Conservation (phyloP, 2,329 filamentous ascomycete species). For the Biscogniauxia marginata region DNA sequence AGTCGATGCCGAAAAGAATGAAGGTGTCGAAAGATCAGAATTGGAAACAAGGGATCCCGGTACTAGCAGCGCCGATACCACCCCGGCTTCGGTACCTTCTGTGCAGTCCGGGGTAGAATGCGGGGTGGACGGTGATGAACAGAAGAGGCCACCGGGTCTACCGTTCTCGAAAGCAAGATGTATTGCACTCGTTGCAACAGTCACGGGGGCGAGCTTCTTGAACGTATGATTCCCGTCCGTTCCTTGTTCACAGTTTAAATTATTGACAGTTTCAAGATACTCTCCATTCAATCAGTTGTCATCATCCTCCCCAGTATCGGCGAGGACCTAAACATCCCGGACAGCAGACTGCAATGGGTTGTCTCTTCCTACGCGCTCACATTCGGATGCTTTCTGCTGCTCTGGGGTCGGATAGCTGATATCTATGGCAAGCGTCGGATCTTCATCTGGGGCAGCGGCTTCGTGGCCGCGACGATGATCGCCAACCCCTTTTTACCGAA, state of each 20-base stretch:
- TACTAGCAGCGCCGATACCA: neutral
- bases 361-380: slow-evolving; percentile 64
- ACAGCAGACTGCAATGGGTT: slow-evolving; percentile 62
- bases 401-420: slow-evolving; percentile 68
- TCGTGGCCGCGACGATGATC: slow-evolving; percentile 58
- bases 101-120: neutral
- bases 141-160: slow-evolving; percentile 17
- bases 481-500: slow-evolving; percentile 63
- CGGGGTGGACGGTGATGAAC: slow-evolving; percentile 8
- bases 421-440: slow-evolving; percentile 65
- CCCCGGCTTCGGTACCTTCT: neutral
- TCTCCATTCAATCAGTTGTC: slow-evolving; percentile 58
- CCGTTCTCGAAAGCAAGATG: slow-evolving; percentile 50
- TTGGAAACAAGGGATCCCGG: neutral
- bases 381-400: slow-evolving; percentile 65
- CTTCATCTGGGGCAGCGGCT: slow-evolving; percentile 63
- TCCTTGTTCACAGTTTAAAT: neutral
- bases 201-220: slow-evolving; percentile 55
- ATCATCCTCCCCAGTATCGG: slow-evolving; percentile 65
- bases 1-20: neutral
- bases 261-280: slow-evolving; percentile 40
- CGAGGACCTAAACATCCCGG: slow-evolving; percentile 53
- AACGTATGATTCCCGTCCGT: slow-evolving; percentile 40
- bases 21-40: neutral
- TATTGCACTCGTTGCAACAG: slow-evolving; percentile 53